Base-by-base conservation (phyloP, 352 stramenopile species). In the Hyaloperonospora brassicae region DNA sequence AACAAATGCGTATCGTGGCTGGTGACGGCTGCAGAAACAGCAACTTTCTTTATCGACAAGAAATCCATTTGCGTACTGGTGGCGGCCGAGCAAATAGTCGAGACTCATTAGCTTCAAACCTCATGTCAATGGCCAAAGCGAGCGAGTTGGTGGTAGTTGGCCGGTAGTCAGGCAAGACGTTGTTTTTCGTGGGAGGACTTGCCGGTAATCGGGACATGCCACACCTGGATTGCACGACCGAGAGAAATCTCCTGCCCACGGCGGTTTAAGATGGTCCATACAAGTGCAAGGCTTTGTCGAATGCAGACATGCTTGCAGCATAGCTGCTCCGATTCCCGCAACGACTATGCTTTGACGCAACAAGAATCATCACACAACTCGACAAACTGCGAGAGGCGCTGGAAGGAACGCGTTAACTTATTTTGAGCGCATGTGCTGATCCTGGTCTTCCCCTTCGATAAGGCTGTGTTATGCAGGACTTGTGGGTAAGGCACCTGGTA, bases 291-390 rank as follows among this genome's bases (percentile, higher is more conserved):
- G 9, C 56, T 57, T 22, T 62, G 79, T 25, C 54, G 43, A 5
- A 64, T 80, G 12, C 43, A 56, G 6, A 36, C 79, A 12, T 52
- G 69, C 14, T 24, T 84, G 3, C 73, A 72, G 36, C 55, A 72
- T 40, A 64, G 70, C 11, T 60, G 27, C 27, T 34, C 27, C 27
- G 4, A 8, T 34, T 8, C 8, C 27, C 27, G 8, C 8, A 4
- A 34, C 8, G 27, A 34, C 8, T 8, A 34, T 34, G 27, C 8
- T 34, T 34, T 8, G 8, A 8, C 8, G 27, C 27, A 34, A 34
- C 27, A 34, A 4, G 8, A 34, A 9, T 34, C 27, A 34, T 34
- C 4, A 8, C 27, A 34, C 27, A 34, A 8, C 0, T 34, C 27
- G 27, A 34, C 27, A 34, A 17, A 34, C 27, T 34, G 27, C 27